Base-by-base conservation (phyloP, 2,329 filamentous ascomycete species). In the Biscogniauxia mediterranea region DNA sequence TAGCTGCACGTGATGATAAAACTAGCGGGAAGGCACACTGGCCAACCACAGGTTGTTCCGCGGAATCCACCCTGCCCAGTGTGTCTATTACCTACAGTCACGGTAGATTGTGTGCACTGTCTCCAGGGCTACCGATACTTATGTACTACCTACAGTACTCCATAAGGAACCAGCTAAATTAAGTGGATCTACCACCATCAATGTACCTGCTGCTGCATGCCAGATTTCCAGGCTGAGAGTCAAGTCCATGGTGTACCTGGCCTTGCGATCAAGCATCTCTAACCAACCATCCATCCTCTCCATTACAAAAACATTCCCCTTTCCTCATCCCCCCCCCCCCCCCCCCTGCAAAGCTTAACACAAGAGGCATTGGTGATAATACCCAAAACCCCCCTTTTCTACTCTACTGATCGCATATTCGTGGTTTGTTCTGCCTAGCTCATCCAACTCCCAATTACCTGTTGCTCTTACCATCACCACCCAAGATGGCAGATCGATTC, bases 401-500 rank as follows among this genome's bases (percentile, higher is more conserved):
- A 46, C 7, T 59, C 25, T 49, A 54, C n/a, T 3, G 8, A 17
- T n/a, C 15, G 38, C 23, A 21, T 23, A 53, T 20, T 19, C 26
- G 56, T n/a, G 13, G 25, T 28, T 55, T 21, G 23, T 32, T 32
- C 28, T 32, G 7, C 49, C 38, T n/a, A 50, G 54, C 20, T 51
- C 23, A 32, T 58, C n/a, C 17, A 21, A 59, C 46, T 54, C 23
- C 25, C 52, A 3, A 23, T 23, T 23, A 23, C 23, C 23, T 5
- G 38, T 54, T 57, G 42, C 42, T 52, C n/a, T 42, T 52, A 20
- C 28, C 51, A 38, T 55, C 38, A 60, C 26, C 46, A 58, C 51
- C 42, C 71, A 79, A 71, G 52, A 93, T 93, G 90, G 90, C 90
- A 55, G 89, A 92, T 78, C 82, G 89, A 71, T 93, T 93, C 76